Evolutionary conservation across 192 early-diverging fungal species (phyloP).

Genomic region (Umbelopsis sp.): DNA sequence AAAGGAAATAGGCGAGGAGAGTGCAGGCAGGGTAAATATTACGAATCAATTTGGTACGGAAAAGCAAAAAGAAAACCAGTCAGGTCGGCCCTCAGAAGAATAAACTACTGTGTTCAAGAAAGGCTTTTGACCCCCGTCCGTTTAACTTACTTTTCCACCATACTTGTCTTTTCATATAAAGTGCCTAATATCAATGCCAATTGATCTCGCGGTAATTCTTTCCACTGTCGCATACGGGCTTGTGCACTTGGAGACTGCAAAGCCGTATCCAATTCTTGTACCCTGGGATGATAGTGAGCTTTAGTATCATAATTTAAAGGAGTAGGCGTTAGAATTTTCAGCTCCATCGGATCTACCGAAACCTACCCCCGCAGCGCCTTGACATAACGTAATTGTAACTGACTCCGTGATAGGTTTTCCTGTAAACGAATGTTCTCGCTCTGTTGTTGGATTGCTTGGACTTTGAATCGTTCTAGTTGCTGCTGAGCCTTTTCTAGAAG

Average conservation of each 20-base stretch:
- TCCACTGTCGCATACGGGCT: slow-evolving; percentile 11
- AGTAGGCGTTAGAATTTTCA: no score
- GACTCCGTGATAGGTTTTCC: not conserved
- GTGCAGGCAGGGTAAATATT: not conserved
- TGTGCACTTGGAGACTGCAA: slow-evolving; percentile 5
- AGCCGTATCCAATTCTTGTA: not conserved
- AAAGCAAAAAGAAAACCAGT: no score
- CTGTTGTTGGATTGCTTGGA: not conserved
- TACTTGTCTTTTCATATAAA: not conserved
- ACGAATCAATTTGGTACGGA: no score
- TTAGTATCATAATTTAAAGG: no score
- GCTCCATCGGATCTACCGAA: no score
- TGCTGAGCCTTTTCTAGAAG: not conserved
- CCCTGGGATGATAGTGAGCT: not conserved
- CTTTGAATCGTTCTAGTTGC: not conserved
- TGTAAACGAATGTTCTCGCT: not conserved
- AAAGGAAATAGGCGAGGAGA: not conserved
- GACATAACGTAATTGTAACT: not conserved
- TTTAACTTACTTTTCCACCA: not conserved
- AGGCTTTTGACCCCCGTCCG: no score
- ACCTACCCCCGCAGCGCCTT: not conserved
- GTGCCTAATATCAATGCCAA: not conserved
- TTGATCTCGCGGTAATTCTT: slow-evolving; percentile 10
- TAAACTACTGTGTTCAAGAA: no score
- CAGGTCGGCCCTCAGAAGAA: no score